These are phyloP conservation scores for Hypoxylon crocopeplum DNA, from an alignment of 495 filamentous ascomycete genomes.

Conservation along the genomic window DNA sequence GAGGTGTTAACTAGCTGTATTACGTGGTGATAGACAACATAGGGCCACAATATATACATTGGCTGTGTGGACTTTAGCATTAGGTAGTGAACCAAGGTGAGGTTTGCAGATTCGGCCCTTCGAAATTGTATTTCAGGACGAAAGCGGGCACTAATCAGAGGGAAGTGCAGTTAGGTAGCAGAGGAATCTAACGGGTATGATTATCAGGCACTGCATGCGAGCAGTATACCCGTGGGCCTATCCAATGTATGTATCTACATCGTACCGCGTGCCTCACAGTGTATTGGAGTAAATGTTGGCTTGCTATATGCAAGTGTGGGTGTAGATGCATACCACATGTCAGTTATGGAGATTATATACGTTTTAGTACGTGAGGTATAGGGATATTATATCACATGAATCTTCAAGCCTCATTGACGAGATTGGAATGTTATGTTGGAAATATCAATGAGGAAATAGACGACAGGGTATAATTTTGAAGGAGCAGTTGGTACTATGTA, in stretches of 20 bases:
- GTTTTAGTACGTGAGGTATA: no score
- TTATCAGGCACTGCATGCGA: neutral
- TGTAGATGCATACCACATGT: no score
- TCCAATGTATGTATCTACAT: no score
- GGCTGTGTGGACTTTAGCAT: constrained; percentile 3
- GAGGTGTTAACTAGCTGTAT: constrained; percentile 11
- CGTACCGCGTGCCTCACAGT: no score
- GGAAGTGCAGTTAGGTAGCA: constrained; percentile 16
- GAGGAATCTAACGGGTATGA: neutral
- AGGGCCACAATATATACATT: constrained; percentile 24
- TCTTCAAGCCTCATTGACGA: no score
- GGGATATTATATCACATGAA: no score
- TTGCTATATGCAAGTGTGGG: no score
- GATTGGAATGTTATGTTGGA: no score
- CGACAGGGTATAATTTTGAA: neutral
- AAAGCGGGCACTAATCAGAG: constrained; percentile 33
- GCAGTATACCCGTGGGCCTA: no score
- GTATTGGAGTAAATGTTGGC: no score
- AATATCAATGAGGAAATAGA: no score
- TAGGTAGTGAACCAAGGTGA: constrained; percentile 28
- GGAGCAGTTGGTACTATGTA: neutral
- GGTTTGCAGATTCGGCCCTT: constrained; percentile 32
- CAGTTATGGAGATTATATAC: no score
- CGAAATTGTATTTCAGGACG: constrained; percentile 16
- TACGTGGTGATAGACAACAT: constrained; percentile 33